phyloP scores from a whole-genome alignment of 768 basidiomycete species.

The Lactarius psammicola region DNA sequence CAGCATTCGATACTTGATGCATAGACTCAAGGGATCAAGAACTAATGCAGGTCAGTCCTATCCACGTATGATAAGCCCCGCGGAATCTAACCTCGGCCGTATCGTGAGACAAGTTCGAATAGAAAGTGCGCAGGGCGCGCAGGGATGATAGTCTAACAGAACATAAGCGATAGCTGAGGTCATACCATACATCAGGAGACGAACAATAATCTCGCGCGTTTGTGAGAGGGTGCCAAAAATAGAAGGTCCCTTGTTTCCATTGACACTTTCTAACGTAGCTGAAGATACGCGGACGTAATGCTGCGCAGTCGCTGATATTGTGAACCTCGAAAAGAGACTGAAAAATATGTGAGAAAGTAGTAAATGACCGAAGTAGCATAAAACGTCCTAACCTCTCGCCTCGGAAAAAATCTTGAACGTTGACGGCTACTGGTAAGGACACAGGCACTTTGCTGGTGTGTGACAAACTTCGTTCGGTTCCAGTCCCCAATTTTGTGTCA shows the following conservation, averaged over 20 bases:
- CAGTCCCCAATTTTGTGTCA: conserved; percentile 52
- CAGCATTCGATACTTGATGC: conserved; percentile 74
- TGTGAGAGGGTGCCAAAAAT: conserved; percentile 50
- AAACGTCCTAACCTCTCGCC: conserved; percentile 58
- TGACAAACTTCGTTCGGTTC: conserved; percentile 51
- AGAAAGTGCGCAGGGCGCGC: conserved; percentile 73
- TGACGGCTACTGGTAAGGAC: conserved; percentile 82
- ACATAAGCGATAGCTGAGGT: conserved; percentile 8
- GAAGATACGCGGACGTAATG: conserved; percentile 76
- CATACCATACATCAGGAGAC: conserved; percentile 28
- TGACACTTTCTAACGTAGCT: conserved; percentile 51
- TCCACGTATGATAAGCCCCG: conserved; percentile 21
- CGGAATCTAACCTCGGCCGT: conserved; percentile 53
- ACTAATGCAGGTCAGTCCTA: conserved; percentile 41
- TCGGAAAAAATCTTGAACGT: conserved; percentile 96
- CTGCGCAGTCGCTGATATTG: conserved; percentile 75
- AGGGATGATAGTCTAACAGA: conserved; percentile 68
- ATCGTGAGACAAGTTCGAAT: conserved; percentile 68
- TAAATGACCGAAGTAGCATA: neutral
- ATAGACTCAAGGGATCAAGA: conserved; percentile 57
- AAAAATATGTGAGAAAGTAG: conserved; percentile 7
- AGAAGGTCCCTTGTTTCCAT: conserved; percentile 48
- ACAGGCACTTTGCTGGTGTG: conserved; percentile 58
- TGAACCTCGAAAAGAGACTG: conserved; percentile 90
- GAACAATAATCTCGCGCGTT: conserved; percentile 50